Percentiles rank a stretch among this genome's conserved stretches.
Evolutionary conservation across 2,329 filamentous ascomycete species (phyloP).

Genomic region (Trichoderma simmonsii): DNA sequence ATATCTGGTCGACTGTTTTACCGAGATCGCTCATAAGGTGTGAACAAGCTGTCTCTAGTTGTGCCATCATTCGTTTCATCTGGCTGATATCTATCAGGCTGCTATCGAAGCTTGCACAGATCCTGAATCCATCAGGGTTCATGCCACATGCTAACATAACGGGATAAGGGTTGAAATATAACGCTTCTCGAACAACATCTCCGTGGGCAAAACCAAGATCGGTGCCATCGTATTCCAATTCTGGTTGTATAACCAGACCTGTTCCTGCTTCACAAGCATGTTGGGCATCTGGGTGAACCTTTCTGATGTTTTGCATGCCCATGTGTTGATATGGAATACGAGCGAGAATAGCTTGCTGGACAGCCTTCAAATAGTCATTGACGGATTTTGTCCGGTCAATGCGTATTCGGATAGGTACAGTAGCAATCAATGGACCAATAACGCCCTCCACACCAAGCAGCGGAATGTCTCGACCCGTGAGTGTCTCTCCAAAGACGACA

Average conservation of each 20-base stretch:
- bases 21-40: neutral
- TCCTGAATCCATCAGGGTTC: neutral
- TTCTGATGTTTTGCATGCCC: slow-evolving; percentile 24
- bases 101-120: neutral
- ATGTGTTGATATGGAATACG: slow-evolving; percentile 21
- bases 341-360: slow-evolving; percentile 27
- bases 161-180: slow-evolving; percentile 3
- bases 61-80: neutral
- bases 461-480: slow-evolving; percentile 28
- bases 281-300: slow-evolving; percentile 14
- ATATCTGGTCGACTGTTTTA: neutral
- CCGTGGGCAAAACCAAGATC: neutral
- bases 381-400: slow-evolving; percentile 7
- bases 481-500: slow-evolving; percentile 27
- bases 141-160: neutral
- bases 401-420: slow-evolving; percentile 27
- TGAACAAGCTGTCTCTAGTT: neutral
- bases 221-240: neutral
- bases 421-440: slow-evolving; percentile 30
- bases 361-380: slow-evolving; percentile 20
- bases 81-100: neutral
- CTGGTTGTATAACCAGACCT: slow-evolving; percentile 15
- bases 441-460: slow-evolving; percentile 28
- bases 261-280: slow-evolving; percentile 18
- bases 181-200: neutral